These are phyloP conservation scores for Flaveria linearis DNA, from an alignment of 129 eudicot species.

Conservation along the genomic window DNA sequence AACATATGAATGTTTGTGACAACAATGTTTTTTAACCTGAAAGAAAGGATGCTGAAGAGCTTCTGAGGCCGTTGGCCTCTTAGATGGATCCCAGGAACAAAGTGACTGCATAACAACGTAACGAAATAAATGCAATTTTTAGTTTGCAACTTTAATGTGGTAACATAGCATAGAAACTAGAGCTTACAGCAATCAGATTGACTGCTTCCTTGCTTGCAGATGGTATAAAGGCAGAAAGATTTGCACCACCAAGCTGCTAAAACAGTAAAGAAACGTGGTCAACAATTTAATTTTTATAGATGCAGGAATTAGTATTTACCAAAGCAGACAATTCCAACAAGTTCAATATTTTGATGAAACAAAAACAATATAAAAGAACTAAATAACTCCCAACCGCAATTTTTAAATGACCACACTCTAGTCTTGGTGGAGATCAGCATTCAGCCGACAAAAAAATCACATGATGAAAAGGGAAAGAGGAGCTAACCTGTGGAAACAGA, in stretches of 20 bases:
- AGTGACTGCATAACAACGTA: slow-evolving; percentile 53
- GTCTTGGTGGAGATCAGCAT: background rate
- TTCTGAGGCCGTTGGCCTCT: slow-evolving; percentile 92
- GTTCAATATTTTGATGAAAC: background rate
- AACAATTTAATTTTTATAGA: background rate
- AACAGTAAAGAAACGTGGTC: background rate
- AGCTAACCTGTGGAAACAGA: slow-evolving; percentile 81
- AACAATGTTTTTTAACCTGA: slow-evolving; percentile 54
- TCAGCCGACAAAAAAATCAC: background rate
- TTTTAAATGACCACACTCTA: background rate
- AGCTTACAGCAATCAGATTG: slow-evolving; percentile 67
- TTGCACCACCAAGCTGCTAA: slow-evolving; percentile 68
- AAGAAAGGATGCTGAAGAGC: slow-evolving; percentile 98
- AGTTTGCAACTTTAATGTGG: background rate
- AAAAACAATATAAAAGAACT: background rate
- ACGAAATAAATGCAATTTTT: background rate
- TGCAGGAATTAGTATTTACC: background rate
- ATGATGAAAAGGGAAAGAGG: background rate
- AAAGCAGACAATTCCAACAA: slow-evolving; percentile 6
- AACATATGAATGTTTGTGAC: background rate
- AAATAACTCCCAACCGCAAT: background rate
- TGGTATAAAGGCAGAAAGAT: slow-evolving; percentile 73
- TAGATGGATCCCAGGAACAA: slow-evolving; percentile 95
- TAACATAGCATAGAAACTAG: background rate
- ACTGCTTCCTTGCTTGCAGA: slow-evolving; percentile 91